These are phyloP conservation scores for Aegilops longissima DNA, from an alignment of 176 grass and related monocot genomes.

Conservation along the genomic window DNA sequence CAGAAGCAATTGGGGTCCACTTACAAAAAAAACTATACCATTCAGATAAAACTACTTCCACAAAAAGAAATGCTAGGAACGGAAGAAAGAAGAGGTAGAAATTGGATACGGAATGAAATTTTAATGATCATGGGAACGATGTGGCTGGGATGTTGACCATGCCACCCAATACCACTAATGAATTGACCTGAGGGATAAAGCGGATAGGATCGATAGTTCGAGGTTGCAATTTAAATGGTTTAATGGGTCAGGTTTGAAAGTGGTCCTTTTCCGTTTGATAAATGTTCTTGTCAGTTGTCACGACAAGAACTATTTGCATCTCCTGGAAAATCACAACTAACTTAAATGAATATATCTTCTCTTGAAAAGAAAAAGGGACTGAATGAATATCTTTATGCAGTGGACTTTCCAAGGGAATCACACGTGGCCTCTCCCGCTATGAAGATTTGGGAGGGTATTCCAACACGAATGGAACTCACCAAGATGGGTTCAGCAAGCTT, in stretches of 20 bases:
- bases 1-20: not conserved
- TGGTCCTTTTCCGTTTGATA: not conserved
- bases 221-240: not conserved
- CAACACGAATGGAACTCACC: slow-evolving; percentile 36
- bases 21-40: not conserved
- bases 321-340: not conserved
- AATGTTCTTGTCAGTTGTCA: not conserved
- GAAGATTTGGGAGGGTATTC: slow-evolving; percentile 40
- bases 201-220: not conserved
- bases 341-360: not conserved
- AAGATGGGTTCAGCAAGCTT: slow-evolving; percentile 39
- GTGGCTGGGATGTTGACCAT: not conserved
- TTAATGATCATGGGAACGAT: not conserved
- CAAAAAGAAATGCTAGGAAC: not conserved
- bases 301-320: not conserved
- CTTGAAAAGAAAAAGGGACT: not conserved
- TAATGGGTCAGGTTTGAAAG: not conserved
- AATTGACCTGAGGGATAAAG: not conserved
- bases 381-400: slow-evolving; percentile 33
- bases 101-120: not conserved
- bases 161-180: not conserved
- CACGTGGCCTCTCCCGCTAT: slow-evolving; percentile 6
- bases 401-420: slow-evolving; percentile 22
- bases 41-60: not conserved
- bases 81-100: not conserved